Evolutionary conservation across 169 alveolate species (phyloP).

Genomic region (Toxoplasma gondii): DNA sequence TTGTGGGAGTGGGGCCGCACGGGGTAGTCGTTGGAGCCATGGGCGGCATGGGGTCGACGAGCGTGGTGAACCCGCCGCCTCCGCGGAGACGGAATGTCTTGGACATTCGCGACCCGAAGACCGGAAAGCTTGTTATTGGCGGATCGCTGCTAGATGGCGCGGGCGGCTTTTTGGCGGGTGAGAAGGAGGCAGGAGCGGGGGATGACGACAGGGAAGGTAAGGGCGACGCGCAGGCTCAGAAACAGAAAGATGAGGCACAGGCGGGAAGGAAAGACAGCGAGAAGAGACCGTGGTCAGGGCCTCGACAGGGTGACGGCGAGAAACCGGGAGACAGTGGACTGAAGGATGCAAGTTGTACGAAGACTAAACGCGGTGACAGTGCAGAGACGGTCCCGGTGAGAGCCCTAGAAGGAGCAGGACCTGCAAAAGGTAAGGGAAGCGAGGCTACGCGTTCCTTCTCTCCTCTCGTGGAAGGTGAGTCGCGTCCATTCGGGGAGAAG

Average conservation of each 20-base stretch:
- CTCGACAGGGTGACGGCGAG: neutral
- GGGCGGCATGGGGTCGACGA: neutral
- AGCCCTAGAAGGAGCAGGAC: no score
- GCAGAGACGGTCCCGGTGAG: no score
- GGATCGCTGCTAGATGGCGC: neutral
- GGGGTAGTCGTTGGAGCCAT: neutral
- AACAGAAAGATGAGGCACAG: neutral
- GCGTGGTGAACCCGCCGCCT: neutral
- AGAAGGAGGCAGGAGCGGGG: neutral
- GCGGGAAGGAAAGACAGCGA: neutral
- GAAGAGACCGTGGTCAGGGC: neutral
- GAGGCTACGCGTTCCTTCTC: neutral
- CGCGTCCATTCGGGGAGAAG: neutral
- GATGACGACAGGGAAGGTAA: neutral
- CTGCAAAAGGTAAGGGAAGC: neutral
- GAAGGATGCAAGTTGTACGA: neutral
- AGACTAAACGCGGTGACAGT: neutral
- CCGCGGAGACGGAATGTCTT: neutral
- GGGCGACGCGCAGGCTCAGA: neutral
- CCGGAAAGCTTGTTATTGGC: neutral
- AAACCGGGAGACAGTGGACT: neutral
- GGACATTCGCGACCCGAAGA: neutral
- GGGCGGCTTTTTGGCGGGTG: neutral
- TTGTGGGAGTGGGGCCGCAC: neutral
- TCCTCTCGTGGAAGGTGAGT: neutral